These are phyloP conservation scores for Syzygium jambos DNA, from an alignment of 345 rosid genomes.

Conservation along the genomic window DNA sequence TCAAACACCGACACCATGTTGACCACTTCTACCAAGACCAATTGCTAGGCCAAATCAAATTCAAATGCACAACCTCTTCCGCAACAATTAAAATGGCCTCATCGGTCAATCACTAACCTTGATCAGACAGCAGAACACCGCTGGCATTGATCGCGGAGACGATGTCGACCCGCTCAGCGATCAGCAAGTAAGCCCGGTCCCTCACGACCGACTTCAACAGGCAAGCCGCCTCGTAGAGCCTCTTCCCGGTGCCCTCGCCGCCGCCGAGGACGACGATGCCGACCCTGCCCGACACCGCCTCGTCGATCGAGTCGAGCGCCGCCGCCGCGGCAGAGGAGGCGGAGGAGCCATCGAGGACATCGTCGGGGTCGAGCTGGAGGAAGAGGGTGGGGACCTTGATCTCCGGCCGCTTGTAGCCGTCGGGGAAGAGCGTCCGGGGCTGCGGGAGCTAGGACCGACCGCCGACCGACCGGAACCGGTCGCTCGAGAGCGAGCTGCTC, in stretches of 20 bases:
- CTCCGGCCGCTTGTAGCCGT: conserved; percentile 89
- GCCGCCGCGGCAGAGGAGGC: conserved; percentile 2
- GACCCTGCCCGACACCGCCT: conserved; percentile 57
- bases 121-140: conserved; percentile 90
- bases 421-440: conserved; percentile 75
- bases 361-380: conserved; percentile 56
- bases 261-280: conserved; percentile 77
- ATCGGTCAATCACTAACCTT: conserved; percentile 32
- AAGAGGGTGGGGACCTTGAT: conserved; percentile 64
- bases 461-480: background rate
- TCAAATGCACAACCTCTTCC: background rate
- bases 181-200: conserved; percentile 73
- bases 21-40: background rate
- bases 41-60: background rate
- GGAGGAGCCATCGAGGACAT: conserved; percentile 23
- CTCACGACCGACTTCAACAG: conserved; percentile 67
- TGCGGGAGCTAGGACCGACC: conserved; percentile 14
- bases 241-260: conserved; percentile 42
- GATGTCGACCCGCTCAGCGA: conserved; percentile 80
- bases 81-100: background rate
- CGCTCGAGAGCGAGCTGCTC: conserved; percentile 28
- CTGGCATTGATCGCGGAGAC: conserved; percentile 81
- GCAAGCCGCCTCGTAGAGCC: conserved; percentile 75
- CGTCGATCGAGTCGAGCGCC: conserved; percentile 51
- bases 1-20: background rate